These are phyloP conservation scores for Diplotaxis tenuifolia DNA, from an alignment of 345 rosid genomes.

Conservation along the genomic window DNA sequence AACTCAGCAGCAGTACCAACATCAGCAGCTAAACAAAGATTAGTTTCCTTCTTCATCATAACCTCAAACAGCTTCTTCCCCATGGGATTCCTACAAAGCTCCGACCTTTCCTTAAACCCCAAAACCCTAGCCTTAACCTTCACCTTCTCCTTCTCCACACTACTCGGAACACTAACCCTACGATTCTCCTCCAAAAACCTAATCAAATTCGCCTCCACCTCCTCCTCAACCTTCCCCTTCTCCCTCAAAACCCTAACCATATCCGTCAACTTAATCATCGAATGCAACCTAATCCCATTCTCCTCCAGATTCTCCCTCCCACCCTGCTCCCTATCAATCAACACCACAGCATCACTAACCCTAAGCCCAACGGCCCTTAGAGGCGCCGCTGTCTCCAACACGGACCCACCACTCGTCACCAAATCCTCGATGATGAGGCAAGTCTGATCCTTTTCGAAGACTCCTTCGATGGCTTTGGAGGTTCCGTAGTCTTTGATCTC, in stretches of 20 bases:
- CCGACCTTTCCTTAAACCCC: conserved; percentile 64
- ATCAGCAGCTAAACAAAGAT: conserved; percentile 94
- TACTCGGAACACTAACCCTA: conserved; percentile 61
- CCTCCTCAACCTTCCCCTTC: conserved; percentile 73
- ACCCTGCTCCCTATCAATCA: conserved; percentile 90
- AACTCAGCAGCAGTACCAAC: conserved; percentile 91
- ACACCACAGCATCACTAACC: conserved; percentile 83
- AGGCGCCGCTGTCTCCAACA: conserved; percentile 88
- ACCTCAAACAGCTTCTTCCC: conserved; percentile 80
- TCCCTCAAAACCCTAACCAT: conserved; percentile 84
- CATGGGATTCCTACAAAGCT: conserved; percentile 62
- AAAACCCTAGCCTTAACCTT: conserved; percentile 46
- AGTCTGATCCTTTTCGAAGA: conserved; percentile 48
- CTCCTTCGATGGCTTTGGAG: conserved; percentile 80
- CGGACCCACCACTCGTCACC: conserved; percentile 88
- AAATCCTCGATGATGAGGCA: conserved; percentile 83
- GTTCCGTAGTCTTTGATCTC: conserved; percentile 91
- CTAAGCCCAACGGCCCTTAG: conserved; percentile 72
- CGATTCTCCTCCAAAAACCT: conserved; percentile 76
- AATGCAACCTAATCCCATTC: conserved; percentile 73
- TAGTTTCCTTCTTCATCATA: conserved; percentile 84
- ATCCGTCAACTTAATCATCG: conserved; percentile 69
- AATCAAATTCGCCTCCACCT: conserved; percentile 51
- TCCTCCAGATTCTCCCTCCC: conserved; percentile 77
- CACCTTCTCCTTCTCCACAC: conserved; percentile 42